Conservation (phyloP, 2,329 filamentous ascomycete genomes). For the Fusarium transvaalense region DNA sequence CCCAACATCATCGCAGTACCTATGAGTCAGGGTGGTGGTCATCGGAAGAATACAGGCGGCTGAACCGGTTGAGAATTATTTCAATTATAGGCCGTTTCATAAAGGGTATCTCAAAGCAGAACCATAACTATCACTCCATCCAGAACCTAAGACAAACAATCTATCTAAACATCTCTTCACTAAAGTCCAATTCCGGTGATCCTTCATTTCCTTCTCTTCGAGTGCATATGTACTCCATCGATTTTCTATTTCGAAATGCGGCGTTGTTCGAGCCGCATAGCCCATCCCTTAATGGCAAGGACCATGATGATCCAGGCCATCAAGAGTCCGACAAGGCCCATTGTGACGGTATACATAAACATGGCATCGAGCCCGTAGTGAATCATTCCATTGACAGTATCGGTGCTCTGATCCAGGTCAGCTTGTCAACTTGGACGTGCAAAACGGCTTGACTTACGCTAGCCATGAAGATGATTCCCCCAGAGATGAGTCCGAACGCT, state of each 20-base stretch:
- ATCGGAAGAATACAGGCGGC: not conserved
- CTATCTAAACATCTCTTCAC: slow-evolving; percentile 4
- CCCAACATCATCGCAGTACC: not conserved
- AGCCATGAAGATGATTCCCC: slow-evolving; percentile 92
- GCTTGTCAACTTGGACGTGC: not conserved
- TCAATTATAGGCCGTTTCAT: slow-evolving; percentile 28
- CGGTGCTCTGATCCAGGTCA: slow-evolving; percentile 68
- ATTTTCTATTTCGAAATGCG: slow-evolving; percentile 5
- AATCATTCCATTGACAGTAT: slow-evolving; percentile 82
- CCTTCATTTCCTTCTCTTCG: not conserved
- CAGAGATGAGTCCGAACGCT: slow-evolving; percentile 86
- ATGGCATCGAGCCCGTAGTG: slow-evolving; percentile 84
- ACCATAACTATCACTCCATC: slow-evolving; percentile 18
- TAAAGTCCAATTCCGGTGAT: not conserved
- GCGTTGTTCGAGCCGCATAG: slow-evolving; percentile 63
- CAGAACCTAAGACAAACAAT: slow-evolving; percentile 18
- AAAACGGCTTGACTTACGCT: slow-evolving; percentile 69
- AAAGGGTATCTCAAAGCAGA: slow-evolving; percentile 48
- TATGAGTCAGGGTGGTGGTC: not conserved
- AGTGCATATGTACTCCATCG: not conserved
- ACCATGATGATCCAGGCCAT: slow-evolving; percentile 87
- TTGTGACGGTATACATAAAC: slow-evolving; percentile 91
- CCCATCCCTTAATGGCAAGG: slow-evolving; percentile 91
- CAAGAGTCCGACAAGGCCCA: slow-evolving; percentile 84
- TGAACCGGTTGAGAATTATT: not conserved